These are phyloP conservation scores for Apiotrichum gracile DNA, from an alignment of 1,284 basidiomycete genomes.

Conservation along the genomic window DNA sequence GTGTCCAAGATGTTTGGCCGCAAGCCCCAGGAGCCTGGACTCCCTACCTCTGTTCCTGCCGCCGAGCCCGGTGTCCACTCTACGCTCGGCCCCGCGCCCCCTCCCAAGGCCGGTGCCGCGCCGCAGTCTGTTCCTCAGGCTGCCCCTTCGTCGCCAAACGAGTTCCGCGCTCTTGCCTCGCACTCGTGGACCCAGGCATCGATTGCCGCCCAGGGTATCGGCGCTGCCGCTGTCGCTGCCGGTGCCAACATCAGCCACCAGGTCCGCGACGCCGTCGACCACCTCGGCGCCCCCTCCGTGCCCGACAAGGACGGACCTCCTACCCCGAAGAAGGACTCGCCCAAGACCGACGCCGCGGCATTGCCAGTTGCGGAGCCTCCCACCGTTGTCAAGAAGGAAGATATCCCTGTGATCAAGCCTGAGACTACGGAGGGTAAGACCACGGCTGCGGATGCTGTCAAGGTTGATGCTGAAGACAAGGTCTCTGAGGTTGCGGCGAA, in stretches of 20 bases:
- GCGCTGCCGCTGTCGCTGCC: slow-evolving; percentile 31
- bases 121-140: neutral
- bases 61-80: slow-evolving; percentile 13
- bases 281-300: neutral
- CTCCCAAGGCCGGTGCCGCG: neutral
- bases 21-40: neutral
- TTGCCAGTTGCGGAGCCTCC: too few species aligned
- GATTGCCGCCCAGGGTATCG: slow-evolving; percentile 37
- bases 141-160: neutral
- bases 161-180: slow-evolving; percentile 22
- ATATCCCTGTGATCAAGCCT: neutral
- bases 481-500: neutral
- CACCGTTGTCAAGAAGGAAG: neutral
- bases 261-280: slow-evolving; percentile 34
- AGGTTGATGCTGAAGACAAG: neutral
- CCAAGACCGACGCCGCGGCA: neutral
- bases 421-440: neutral
- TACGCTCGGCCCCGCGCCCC: slow-evolving; percentile 10
- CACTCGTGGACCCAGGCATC: slow-evolving; percentile 41
- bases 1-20: neutral
- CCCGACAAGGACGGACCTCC: slow-evolving; percentile 6
- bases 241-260: slow-evolving; percentile 32
- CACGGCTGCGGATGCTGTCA: neutral
- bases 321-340: neutral
- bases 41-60: slow-evolving; percentile 12